phyloP scores from a whole-genome alignment of 495 filamentous ascomycete genomes.

The Hypoxylon intermedium region DNA sequence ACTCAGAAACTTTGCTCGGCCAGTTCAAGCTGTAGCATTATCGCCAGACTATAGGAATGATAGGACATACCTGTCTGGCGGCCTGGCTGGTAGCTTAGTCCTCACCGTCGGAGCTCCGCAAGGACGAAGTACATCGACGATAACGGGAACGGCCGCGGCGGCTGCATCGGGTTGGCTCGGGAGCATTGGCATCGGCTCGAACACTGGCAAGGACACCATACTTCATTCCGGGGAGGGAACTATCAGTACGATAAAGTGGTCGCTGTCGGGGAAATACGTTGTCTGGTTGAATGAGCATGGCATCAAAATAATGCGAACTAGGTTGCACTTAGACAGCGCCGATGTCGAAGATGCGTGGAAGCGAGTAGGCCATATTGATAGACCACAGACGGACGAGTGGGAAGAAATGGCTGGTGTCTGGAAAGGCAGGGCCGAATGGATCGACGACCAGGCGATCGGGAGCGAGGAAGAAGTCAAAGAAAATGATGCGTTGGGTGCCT shows the following conservation, averaged over 20 bases:
- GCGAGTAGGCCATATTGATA: conserved; percentile 88
- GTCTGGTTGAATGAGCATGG: conserved; percentile 96
- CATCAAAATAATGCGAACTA: conserved; percentile 95
- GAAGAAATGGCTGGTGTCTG: conserved; percentile 94
- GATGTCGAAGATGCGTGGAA: conserved; percentile 91
- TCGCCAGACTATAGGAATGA: conserved; percentile 93
- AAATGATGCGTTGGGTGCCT: conserved; percentile 22
- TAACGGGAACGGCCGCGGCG: conserved; percentile 77
- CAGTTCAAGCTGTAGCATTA: conserved; percentile 85
- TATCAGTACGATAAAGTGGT: conserved; percentile 92
- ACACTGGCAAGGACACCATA: conserved; percentile 83
- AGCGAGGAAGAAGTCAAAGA: conserved; percentile 57
- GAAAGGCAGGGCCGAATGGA: conserved; percentile 91
- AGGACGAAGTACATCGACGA: conserved; percentile 81
- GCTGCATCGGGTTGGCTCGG: conserved; percentile 91
- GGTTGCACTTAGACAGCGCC: conserved; percentile 76
- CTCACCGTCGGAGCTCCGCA: conserved; percentile 82
- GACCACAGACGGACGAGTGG: conserved; percentile 79
- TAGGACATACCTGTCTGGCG: conserved; percentile 85
- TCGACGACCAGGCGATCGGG: conserved; percentile 79
- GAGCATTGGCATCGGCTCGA: conserved; percentile 76
- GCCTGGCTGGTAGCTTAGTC: conserved; percentile 85
- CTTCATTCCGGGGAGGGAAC: conserved; percentile 91
- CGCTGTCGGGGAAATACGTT: conserved; percentile 85
- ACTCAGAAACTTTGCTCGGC: conserved; percentile 90